These are phyloP conservation scores for Elaeis guineensis DNA, from an alignment of 176 grass and related monocot genomes.

Conservation along the genomic window DNA sequence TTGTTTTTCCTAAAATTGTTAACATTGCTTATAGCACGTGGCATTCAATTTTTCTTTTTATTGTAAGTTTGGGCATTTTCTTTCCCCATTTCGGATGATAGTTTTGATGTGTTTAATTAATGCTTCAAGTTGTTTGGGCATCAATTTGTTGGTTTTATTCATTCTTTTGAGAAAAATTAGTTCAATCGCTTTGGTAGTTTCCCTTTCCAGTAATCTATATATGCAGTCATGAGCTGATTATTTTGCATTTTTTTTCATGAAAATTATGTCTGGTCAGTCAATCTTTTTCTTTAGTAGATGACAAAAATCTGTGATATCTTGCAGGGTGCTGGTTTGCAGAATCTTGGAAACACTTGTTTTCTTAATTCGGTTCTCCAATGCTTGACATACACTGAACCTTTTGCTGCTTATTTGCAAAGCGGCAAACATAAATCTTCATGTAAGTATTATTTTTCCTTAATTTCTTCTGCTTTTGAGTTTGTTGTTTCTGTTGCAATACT, in stretches of 20 bases:
- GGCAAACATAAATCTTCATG: conserved; percentile 81
- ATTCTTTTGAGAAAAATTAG: background rate
- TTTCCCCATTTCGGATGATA: no score
- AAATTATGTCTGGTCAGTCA: background rate
- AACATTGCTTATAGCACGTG: no score
- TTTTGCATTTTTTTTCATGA: no score
- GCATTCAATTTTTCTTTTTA: no score
- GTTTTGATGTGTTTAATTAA: no score
- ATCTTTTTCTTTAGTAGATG: conserved; percentile 13
- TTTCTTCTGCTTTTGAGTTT: background rate
- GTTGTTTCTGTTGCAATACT: no score
- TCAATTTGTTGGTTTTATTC: no score
- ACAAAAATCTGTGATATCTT: conserved; percentile 2
- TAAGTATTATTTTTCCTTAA: conserved; percentile 33
- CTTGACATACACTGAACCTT: conserved; percentile 89
- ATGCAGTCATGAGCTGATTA: no score
- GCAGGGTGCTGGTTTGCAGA: conserved; percentile 89
- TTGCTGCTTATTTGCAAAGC: conserved; percentile 94
- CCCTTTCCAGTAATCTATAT: background rate
- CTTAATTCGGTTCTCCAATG: conserved; percentile 97
- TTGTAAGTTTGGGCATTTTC: no score
- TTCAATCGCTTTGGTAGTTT: background rate
- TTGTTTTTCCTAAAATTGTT: no score
- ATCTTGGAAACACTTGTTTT: conserved; percentile 97
- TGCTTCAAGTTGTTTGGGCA: no score